Conservation (phyloP, 768 basidiomycete species). For the Dictyophora rubrovolvata region DNA sequence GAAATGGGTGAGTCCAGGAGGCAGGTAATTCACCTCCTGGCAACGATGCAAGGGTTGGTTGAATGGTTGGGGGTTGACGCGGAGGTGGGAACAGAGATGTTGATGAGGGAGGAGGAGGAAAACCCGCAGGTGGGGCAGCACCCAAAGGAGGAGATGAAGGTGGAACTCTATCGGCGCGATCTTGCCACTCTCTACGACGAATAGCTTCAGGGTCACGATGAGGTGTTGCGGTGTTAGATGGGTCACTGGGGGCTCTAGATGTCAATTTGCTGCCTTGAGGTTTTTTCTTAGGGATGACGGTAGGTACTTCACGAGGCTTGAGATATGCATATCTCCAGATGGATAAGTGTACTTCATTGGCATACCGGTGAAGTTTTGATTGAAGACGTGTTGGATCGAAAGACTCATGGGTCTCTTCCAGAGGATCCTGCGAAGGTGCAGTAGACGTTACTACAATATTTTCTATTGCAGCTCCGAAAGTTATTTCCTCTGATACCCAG, state of each 20-base stretch:
- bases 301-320: conserved; percentile 45
- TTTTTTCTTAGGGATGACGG: conserved; percentile 21
- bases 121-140: neutral
- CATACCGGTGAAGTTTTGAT: conserved; percentile 43
- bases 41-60: conserved; percentile 9
- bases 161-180: conserved; percentile 1
- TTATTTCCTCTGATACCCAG: conserved; percentile 9
- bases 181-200: conserved; percentile 1
- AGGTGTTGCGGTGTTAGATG: neutral
- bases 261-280: neutral
- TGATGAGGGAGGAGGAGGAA: conserved; percentile 46
- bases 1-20: conserved; percentile 3
- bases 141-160: conserved; percentile 4
- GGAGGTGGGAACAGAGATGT: conserved; percentile 33
- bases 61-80: neutral
- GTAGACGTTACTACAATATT: conserved; percentile 2
- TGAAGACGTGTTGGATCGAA: conserved; percentile 9
- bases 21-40: conserved; percentile 8
- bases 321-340: conserved; percentile 68
- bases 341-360: conserved; percentile 48
- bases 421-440: neutral
- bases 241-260: neutral
- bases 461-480: neutral
- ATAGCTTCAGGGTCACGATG: neutral
- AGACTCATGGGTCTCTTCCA: neutral